Base-by-base conservation (phyloP, 2,329 filamentous ascomycete genomes). In the Phyllosticta citriasiana region DNA sequence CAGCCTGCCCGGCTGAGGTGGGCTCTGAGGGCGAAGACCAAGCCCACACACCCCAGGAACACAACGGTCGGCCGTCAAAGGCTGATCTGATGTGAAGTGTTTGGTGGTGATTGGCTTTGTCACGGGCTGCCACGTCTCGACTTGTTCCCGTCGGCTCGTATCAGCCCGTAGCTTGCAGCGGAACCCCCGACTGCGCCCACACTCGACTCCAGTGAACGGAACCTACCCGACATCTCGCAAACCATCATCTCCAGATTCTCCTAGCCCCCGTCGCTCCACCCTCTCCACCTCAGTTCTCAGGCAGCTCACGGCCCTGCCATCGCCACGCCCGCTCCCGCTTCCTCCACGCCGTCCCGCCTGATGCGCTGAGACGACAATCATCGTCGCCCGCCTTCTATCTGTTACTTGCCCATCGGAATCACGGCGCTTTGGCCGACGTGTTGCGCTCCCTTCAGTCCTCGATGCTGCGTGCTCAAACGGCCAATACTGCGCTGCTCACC, bases 161-260 rank as follows among this genome's bases (percentile, higher is more conserved):
- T 61, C 59, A 60, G 58, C 40, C 59, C 19, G 33, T 40, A 53
- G 52, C 19, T 47, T 7, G 16, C 58, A 60, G 59, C 59, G 55
- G 53, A 53, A 53, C 59, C 59, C 59, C 59, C 59, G 59, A 57
- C 58, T 33, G 53, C 53, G 58, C 59, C 59, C 59, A 47, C 59
- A 22, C 35, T 27, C 25, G 30, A 22, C 19, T 22, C 19, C 19
- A 7, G 27, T 30, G 27, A 8, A 40, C 19, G 19, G 19, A 22
- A 22, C 19, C 19, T 22, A 22, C 26, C 58, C 33, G 53, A 51
- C 58, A 35, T 19, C 58, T 24, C 54, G 53, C 51, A 24, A 40
- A 54, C 51, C 58, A 47, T 53, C 52, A 50, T 7, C n/a, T 25
- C 52, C 53, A 50, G 12, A 52, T 19, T 40, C n/a, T 19, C 26